Conservation (phyloP, 1,284 basidiomycete species). For the Megacollybia platyphylla region DNA sequence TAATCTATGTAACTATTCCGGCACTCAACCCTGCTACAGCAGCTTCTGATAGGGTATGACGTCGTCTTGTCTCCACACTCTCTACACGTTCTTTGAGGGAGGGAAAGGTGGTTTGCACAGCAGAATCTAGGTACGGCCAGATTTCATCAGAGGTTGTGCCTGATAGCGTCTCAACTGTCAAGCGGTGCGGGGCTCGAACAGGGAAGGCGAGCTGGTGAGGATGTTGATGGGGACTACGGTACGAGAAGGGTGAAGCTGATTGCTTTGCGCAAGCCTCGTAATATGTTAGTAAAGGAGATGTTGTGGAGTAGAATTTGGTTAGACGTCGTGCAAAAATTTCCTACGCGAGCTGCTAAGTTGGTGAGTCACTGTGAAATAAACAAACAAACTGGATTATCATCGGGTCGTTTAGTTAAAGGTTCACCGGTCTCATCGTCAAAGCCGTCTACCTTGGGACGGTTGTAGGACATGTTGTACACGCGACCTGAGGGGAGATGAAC, state of each 20-base stretch:
- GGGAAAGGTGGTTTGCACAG: constrained; percentile 48
- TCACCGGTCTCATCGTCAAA: constrained; percentile 91
- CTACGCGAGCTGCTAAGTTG: constrained; percentile 22
- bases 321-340: constrained; percentile 78
- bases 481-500: constrained; percentile 88
- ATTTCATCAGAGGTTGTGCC: constrained; percentile 89
- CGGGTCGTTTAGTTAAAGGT: constrained; percentile 76
- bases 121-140: constrained; percentile 68
- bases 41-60: constrained; percentile 39
- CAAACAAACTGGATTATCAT: constrained; percentile 78
- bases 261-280: constrained; percentile 35
- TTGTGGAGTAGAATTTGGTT: constrained; percentile 75
- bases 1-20: too few relatives aligned
- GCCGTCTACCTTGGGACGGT: constrained; percentile 79
- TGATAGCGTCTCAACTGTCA: constrained; percentile 61
- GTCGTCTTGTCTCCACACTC: constrained; percentile 24
- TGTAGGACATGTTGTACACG: constrained; percentile 89
- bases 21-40: constrained; percentile 12
- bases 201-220: constrained; percentile 36
- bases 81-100: constrained; percentile 38
- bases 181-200: constrained; percentile 21
- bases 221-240: constrained; percentile 24
- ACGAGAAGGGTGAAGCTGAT: constrained; percentile 9
- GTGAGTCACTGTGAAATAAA: background rate
- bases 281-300: constrained; percentile 77